phyloP scores from a whole-genome alignment of 2,329 filamentous ascomycete genomes.

The Trichoderma atroviride region DNA sequence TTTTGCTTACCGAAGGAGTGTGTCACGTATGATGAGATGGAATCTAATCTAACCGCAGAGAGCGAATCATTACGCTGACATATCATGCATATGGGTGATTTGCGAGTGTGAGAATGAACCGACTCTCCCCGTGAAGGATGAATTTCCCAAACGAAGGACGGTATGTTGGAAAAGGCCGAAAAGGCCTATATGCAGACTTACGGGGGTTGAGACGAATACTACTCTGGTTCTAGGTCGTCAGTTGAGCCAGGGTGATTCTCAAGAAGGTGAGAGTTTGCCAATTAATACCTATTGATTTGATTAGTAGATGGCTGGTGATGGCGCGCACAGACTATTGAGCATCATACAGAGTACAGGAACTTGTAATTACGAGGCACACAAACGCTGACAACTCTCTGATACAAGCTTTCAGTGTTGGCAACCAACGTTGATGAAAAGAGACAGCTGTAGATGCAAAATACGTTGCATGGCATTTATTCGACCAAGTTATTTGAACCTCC shows the following conservation, averaged over 20 bases:
- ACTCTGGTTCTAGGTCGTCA: background rate
- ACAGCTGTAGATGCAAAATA: background rate
- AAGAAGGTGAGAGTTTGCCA: background rate
- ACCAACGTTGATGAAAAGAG: background rate
- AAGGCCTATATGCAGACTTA: background rate
- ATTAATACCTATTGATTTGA: background rate
- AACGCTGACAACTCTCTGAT: background rate
- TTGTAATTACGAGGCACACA: background rate
- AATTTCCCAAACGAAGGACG: background rate
- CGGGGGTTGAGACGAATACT: background rate
- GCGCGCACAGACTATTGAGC: background rate
- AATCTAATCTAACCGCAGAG: background rate
- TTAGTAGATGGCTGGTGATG: background rate
- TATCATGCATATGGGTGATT: background rate
- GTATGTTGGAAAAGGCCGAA: background rate
- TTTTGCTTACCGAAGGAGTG: conserved; percentile 1
- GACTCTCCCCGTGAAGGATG: background rate
- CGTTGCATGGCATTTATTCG: background rate
- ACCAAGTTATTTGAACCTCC: background rate
- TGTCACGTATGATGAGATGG: background rate
- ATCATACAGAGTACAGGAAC: background rate
- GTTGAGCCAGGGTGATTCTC: background rate
- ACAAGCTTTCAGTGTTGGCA: background rate
- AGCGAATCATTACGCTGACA: background rate
- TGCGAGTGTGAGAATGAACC: background rate